Evolutionary conservation across 1,284 basidiomycete genomes (phyloP).

Genomic region (Ustilago nuda): DNA sequence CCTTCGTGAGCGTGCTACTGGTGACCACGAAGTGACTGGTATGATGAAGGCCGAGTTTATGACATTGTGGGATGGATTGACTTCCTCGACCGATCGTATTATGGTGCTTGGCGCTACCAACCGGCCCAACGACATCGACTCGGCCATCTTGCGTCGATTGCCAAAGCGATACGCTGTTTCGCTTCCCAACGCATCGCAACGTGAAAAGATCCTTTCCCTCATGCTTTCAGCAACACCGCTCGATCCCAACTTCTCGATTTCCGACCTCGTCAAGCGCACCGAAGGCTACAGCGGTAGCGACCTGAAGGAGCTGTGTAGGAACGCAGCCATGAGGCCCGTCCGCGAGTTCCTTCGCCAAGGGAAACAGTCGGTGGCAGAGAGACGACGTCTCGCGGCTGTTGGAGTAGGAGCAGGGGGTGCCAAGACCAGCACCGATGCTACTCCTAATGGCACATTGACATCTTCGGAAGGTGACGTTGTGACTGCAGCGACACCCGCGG

Average conservation of each 20-base stretch:
- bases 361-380: constrained; percentile 49
- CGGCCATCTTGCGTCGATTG: constrained; percentile 94
- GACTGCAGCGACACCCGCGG: constrained; percentile 23
- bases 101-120: constrained; percentile 96
- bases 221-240: constrained; percentile 74
- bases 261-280: constrained; percentile 78
- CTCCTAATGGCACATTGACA: constrained; percentile 35
- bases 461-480: constrained; percentile 29
- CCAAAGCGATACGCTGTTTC: constrained; percentile 95
- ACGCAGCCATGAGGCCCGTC: constrained; percentile 70
- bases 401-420: constrained; percentile 17
- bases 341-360: constrained; percentile 65
- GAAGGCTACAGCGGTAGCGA: constrained; percentile 90
- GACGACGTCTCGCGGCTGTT: constrained; percentile 30
- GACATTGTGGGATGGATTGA: constrained; percentile 99
- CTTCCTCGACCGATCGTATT: constrained; percentile 82
- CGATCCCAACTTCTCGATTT: constrained; percentile 77
- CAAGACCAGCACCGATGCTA: constrained; percentile 30
- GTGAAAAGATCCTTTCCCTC: constrained; percentile 86
- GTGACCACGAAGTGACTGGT: constrained; percentile 96
- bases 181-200: constrained; percentile 83
- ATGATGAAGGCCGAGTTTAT: constrained; percentile 99
- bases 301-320: constrained; percentile 92
- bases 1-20: constrained; percentile 83
- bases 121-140: constrained; percentile 92